Evolutionary conservation across 805 yeast genomes (phyloP), one percentile per base, ranked within the genome.

Genomic region (Yamadazyma kitorensis): DNA sequence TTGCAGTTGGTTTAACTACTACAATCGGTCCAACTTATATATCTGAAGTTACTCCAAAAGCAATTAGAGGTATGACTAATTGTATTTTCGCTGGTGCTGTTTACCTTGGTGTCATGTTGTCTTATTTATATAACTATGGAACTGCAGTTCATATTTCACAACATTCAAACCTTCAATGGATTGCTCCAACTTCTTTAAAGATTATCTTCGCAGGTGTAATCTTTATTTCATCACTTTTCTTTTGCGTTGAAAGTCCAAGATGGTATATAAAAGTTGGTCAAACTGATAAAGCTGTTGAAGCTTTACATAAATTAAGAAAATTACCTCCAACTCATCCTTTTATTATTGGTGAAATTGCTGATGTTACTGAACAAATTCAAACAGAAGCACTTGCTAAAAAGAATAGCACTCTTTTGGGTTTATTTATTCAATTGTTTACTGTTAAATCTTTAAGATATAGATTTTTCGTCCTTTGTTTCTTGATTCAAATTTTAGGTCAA

Each of bases 21-120:
- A 74, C 76, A 12, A 62, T 71, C 40, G 80, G 80, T 5, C 81
- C 81, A 10, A 61, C 74, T 33, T 75, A 74, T 44, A 49, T 74
- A 29, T 64, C 77, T 3, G 82, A 76, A 48, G 65, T 72, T 23
- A 61, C 80, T 11, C 81, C 82, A 13, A 60, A 64, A 26, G 55
- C 68, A 21, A 66, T 72, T 36, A 62, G 82, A 53, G 81, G 81
- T 26, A 44, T 72, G 31, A 68, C 75, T 47, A 68, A 64, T 30
- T 70, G 76, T 56, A 54, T 74, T 24, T 77, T 74, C 48, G 70
- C 78, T 3, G 81, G 82, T 39, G 72, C 78, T 6, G 80, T 76
- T 22, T 76, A 76, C 44, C 53, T 76, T 11, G 82, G 82, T 25
- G 61, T 73, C 19, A 61, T 72, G 66, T 34, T 71, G 33, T 70